A percentile compares a stretch with the other conserved stretches of the same genome.
Evolutionary conservation across 2,329 filamentous ascomycete genomes (phyloP).

Genomic region (Trichoderma guizhouense): DNA sequence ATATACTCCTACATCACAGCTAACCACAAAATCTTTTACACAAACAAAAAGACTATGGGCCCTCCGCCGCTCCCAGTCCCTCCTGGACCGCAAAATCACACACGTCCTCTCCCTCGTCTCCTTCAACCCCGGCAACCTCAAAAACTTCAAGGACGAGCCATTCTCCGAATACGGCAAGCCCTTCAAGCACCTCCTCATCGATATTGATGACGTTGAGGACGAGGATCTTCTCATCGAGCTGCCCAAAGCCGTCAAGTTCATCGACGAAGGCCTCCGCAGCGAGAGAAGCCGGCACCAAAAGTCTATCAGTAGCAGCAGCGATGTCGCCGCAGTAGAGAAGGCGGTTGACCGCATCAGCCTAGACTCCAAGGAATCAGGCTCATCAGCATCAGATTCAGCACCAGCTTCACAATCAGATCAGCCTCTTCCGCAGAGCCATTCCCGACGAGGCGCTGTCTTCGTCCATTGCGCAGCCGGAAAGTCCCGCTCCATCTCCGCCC

Average conservation of each 20-base stretch:
- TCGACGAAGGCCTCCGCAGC: slow-evolving; percentile 64
- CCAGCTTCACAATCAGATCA: not conserved
- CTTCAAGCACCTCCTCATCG: slow-evolving; percentile 72
- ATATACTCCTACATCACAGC: not conserved
- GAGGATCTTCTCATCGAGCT: slow-evolving; percentile 82
- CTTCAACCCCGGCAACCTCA: slow-evolving; percentile 40
- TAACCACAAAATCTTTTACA: not conserved
- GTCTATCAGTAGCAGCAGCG: not conserved
- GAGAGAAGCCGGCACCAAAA: slow-evolving; percentile 12
- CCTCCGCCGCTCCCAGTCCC: slow-evolving; percentile 65
- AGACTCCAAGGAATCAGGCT: not conserved
- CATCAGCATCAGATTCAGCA: not conserved
- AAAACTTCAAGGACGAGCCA: slow-evolving; percentile 48
- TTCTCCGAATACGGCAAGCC: slow-evolving; percentile 50
- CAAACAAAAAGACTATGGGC: slow-evolving; percentile 65
- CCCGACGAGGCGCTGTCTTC: slow-evolving; percentile 44
- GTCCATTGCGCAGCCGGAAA: slow-evolving; percentile 89
- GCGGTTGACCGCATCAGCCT: slow-evolving; percentile 12
- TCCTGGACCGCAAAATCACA: slow-evolving; percentile 74
- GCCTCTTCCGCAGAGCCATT: slow-evolving; percentile 7
- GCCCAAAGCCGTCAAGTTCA: slow-evolving; percentile 74
- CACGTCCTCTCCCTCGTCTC: slow-evolving; percentile 84
- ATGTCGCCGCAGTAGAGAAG: slow-evolving; percentile 3
- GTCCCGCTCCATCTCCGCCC: slow-evolving; percentile 81
- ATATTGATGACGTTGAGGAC: slow-evolving; percentile 88